Conservation (phyloP, 345 rosid species). For the Tarenaya hassleriana region DNA sequence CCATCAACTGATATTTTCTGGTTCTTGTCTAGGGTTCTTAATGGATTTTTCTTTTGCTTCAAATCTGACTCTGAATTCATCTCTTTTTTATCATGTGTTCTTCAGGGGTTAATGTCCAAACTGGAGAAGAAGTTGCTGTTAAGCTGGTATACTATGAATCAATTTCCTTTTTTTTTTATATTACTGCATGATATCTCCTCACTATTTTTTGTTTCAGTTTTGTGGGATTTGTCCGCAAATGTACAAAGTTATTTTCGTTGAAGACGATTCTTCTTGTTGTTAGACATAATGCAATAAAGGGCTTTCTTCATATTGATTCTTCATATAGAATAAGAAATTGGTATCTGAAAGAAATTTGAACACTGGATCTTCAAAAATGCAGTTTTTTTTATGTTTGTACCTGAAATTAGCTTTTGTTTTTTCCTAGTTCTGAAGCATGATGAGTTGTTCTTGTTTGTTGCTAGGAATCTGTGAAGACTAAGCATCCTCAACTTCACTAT, state of each 20-base stretch:
- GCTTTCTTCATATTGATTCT: not conserved
- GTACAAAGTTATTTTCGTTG: not conserved
- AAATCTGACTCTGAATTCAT: slow-evolving; percentile 1
- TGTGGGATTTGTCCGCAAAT: not conserved
- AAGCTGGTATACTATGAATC: slow-evolving; percentile 50
- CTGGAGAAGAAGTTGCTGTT: slow-evolving; percentile 87
- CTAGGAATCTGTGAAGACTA: slow-evolving; percentile 85
- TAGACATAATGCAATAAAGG: not conserved
- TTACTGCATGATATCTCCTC: not conserved
- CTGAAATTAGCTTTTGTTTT: not conserved
- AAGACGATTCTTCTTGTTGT: not conserved
- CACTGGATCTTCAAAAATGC: not conserved
- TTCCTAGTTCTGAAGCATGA: not conserved
- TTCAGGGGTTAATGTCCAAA: slow-evolving; percentile 69
- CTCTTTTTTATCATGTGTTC: not conserved
- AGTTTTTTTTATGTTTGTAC: not conserved
- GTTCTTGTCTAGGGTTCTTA: slow-evolving; percentile 8
- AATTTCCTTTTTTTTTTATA: not conserved
- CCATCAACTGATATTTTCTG: slow-evolving; percentile 3
- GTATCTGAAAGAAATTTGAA: slow-evolving; percentile 10
- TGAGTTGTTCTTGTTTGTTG: slow-evolving; percentile 5
- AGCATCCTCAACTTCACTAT: slow-evolving; percentile 85
- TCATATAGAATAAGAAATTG: not conserved
- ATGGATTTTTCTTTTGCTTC: not conserved
- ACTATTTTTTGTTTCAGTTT: too few relatives aligned